Conservation (phyloP, 306 rosid genomes). For the Quercus aquifolioides region DNA sequence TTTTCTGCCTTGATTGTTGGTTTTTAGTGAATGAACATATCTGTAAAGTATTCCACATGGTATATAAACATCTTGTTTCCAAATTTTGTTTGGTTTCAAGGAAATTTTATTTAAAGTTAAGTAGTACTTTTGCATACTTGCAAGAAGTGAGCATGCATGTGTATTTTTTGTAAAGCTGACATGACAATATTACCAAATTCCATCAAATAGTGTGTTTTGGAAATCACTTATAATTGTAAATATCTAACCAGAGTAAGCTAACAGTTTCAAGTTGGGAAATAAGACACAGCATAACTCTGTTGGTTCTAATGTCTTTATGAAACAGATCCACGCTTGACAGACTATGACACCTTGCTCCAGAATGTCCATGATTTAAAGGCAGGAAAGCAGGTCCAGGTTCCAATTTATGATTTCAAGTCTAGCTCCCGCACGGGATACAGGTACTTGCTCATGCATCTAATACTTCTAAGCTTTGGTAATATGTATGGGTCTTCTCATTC, state of each 20-base stretch:
- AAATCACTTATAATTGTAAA: constrained; percentile 20
- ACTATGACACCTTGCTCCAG: constrained; percentile 86
- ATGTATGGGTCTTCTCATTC: constrained; percentile 1
- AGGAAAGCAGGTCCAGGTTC: constrained; percentile 79
- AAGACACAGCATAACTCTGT: constrained; percentile 5
- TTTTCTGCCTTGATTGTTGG: neutral
- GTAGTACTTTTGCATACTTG: neutral
- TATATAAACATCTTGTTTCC: neutral
- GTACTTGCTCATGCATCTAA: constrained; percentile 36
- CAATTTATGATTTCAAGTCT: constrained; percentile 93
- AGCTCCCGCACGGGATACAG: constrained; percentile 94
- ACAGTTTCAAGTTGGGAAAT: constrained; percentile 18
- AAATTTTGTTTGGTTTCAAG: constrained; percentile 1
- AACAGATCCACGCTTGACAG: constrained; percentile 99
- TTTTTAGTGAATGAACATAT: neutral
- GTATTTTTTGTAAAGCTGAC: neutral
- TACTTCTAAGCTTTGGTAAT: constrained; percentile 21
- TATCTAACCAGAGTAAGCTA: constrained; percentile 2
- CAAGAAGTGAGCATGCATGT: neutral
- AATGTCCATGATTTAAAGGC: constrained; percentile 84
- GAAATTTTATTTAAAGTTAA: neutral
- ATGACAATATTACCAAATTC: constrained; percentile 3
- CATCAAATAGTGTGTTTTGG: constrained; percentile 7
- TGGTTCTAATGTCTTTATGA: constrained; percentile 19
- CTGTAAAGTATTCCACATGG: neutral